These are phyloP conservation scores for Elongisporangium prolatum DNA, from an alignment of 352 stramenopile genomes.

Conservation along the genomic window DNA sequence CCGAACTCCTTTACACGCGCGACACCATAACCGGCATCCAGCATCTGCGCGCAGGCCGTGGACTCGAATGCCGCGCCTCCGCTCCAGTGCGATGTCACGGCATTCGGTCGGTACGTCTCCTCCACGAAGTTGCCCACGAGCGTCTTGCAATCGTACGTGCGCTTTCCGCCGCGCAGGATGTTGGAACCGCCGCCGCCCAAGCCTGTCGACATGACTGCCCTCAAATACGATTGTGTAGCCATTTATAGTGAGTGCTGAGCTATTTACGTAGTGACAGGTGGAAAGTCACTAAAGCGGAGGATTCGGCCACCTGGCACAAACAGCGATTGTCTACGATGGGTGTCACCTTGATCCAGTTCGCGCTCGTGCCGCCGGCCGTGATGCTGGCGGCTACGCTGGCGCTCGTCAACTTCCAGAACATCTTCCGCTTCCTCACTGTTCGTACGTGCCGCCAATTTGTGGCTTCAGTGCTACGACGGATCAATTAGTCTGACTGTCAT, in stretches of 20 bases:
- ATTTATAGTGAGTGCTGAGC: too few relatives aligned
- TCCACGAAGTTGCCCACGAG: constrained; percentile 82
- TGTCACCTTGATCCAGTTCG: constrained; percentile 48
- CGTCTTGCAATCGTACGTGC: constrained; percentile 72
- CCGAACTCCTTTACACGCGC: constrained; percentile 34
- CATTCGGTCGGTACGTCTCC: constrained; percentile 59
- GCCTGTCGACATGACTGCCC: too few relatives aligned
- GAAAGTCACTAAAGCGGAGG: constrained; percentile 3
- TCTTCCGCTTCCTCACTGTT: constrained; percentile 57
- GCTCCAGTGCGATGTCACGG: constrained; percentile 31
- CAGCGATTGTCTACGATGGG: constrained; percentile 11
- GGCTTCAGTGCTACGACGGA: too few relatives aligned
- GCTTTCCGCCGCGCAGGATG: constrained; percentile 76
- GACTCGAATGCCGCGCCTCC: constrained; percentile 49
- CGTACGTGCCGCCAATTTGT: constrained; percentile 34
- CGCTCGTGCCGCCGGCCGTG: constrained; percentile 69
- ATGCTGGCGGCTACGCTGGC: constrained; percentile 55
- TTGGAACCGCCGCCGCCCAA: constrained; percentile 65
- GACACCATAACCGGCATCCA: constrained; percentile 25
- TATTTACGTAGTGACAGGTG: background rate
- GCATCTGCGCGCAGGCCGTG: constrained; percentile 55
- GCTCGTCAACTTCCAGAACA: constrained; percentile 81
- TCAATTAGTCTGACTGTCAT: constrained; percentile 1
- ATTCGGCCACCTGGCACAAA: background rate
- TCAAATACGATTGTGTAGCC: background rate